Evolutionary conservation across 805 yeast species (phyloP).

Genomic region (Schwanniomyces vanrijiae): DNA sequence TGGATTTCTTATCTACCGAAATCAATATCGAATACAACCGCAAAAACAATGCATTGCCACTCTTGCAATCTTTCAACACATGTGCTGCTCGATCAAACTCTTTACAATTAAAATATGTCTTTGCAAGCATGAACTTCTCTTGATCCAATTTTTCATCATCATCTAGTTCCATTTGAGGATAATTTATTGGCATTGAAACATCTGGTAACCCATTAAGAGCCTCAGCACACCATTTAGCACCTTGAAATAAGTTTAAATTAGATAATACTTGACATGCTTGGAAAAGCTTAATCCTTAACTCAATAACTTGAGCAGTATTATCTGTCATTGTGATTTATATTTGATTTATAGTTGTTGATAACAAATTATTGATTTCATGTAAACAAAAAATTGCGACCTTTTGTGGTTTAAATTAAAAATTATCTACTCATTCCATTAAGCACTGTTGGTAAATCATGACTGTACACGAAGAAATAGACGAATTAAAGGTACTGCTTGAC

Average conservation of each 20-base stretch:
- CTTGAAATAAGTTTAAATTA: conserved; percentile 60
- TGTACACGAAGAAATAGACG: neutral
- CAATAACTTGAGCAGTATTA: conserved; percentile 7
- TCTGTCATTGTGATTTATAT: conserved; percentile 4
- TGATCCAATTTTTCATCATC: conserved; percentile 37
- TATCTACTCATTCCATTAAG: neutral
- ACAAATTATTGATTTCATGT: neutral
- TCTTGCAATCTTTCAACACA: conserved; percentile 50
- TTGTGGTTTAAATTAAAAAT: neutral
- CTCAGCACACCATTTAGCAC: conserved; percentile 83
- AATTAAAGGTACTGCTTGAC: conserved; percentile 3
- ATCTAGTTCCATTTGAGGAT: conserved; percentile 10
- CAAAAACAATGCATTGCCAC: conserved; percentile 59
- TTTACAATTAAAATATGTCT: conserved; percentile 72
- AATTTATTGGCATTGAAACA: conserved; percentile 9
- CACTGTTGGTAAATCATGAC: neutral
- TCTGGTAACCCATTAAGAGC: conserved; percentile 62
- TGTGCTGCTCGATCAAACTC: conserved; percentile 81
- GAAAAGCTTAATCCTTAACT: conserved; percentile 24
- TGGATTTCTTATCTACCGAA: conserved; percentile 72
- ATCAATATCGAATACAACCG: conserved; percentile 68
- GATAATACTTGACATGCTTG: conserved; percentile 41
- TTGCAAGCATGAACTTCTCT: conserved; percentile 58
- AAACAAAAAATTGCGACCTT: neutral
- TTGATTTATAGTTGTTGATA: neutral